Conservation (phyloP, 1,284 basidiomycete genomes). For the Boletus semigastroideus region DNA sequence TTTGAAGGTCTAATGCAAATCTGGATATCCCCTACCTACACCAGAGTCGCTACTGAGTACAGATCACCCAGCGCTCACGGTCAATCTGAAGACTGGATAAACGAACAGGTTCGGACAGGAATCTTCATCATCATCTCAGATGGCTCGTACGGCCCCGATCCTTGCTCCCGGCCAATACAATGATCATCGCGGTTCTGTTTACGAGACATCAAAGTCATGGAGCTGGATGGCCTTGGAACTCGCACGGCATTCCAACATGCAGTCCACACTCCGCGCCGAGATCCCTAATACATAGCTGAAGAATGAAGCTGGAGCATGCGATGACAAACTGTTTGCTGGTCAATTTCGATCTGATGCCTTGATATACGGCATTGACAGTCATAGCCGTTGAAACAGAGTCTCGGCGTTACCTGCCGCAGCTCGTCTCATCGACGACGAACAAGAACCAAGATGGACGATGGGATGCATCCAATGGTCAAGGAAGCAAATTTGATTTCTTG, state of each 20-base stretch:
- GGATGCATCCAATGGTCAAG: no score
- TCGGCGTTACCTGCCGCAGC: no score
- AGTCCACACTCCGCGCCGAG: constrained; percentile 42
- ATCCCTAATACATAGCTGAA: constrained; percentile 28
- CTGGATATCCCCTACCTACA: no score
- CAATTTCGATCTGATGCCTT: constrained; percentile 54
- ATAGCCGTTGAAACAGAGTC: no score
- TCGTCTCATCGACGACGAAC: no score
- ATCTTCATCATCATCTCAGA: background rate
- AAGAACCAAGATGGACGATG: no score
- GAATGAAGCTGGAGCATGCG: constrained; percentile 36
- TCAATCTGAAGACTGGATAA: background rate
- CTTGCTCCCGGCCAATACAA: background rate
- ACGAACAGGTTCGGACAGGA: background rate
- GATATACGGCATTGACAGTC: constrained; percentile 50
- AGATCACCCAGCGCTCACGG: background rate
- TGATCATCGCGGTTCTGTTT: constrained; percentile 37
- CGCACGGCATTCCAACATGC: constrained; percentile 38
- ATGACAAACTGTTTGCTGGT: constrained; percentile 42
- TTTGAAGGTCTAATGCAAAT: no score
- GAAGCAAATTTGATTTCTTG: no score
- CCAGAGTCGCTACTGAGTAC: no score
- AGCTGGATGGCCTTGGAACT: constrained; percentile 45
- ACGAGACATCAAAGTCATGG: constrained; percentile 47
- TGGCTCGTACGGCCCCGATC: background rate